Base-by-base conservation (phyloP, 2,329 filamentous ascomycete species). In the Aspergillus jensenii region DNA sequence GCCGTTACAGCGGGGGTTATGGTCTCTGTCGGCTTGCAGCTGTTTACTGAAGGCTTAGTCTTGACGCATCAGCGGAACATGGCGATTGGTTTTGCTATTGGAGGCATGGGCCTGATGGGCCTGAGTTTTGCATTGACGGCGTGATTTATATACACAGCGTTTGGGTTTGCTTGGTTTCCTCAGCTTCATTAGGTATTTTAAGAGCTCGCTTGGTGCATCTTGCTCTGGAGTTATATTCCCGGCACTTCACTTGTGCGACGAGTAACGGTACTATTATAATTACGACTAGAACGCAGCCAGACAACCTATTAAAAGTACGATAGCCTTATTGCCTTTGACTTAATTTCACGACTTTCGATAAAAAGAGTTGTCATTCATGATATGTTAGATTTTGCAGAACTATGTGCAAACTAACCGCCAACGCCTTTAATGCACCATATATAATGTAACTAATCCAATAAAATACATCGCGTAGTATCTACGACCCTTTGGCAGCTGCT, bases 1-100 rank as follows among this genome's bases (percentile, higher is more conserved):
- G 93, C 91, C 6, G 80, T 87, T 9, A 98, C 93, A 0, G 87
- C 92, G 1, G 95, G 95, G 1, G 96, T 99, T 67, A 98, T 99
- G 95, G 88, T 91, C 27, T 95, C 90, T 67, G 95, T 99, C 31
- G 92, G 89, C 3, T 76, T 99, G 70, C 90, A 96, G 76, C 79
- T 99, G 6, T 93, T 97, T 69, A 88, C 90, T 3, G 93, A 99
- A 79, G 89, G 89, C 64, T 74, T 96, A 70, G 90, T 88, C 58
- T 76, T 97, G 69, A 93, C 91, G 64, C 75, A 78, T 59, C 68
- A 72, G 40, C 71, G 71, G 15, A 66, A 67, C 9, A 60, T 76
- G 57, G 71, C 73, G 23, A 73, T 77, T 39, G 69, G 70, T 14
- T 75, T 73, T 55, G 75, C 74, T 7, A 68, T 78, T 54, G 70